These are phyloP conservation scores for Phytopythium delawarense DNA, from an alignment of 352 stramenopile genomes.

Conservation along the genomic window DNA sequence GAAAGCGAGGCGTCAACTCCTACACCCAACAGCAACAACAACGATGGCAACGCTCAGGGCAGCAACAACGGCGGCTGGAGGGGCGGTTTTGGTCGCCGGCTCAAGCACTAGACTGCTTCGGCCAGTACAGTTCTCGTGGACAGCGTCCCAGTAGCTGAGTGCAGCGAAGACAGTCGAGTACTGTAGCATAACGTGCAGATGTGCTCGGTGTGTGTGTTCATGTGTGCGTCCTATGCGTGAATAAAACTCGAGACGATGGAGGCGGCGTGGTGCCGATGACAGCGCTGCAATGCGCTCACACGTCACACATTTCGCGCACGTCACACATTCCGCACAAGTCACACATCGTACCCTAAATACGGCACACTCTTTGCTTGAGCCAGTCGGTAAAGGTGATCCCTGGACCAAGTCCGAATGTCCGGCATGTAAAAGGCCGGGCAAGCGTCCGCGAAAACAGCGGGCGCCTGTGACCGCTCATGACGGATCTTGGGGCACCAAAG, in stretches of 20 bases:
- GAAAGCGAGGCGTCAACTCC: background rate
- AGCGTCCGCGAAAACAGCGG: conserved; percentile 1
- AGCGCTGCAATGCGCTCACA: background rate
- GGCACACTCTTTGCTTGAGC: background rate
- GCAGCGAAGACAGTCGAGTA: no score
- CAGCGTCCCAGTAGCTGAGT: no score
- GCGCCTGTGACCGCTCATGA: background rate
- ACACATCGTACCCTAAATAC: background rate
- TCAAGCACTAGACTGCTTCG: background rate
- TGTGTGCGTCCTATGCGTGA: no score
- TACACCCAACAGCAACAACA: background rate
- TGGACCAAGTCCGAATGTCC: background rate
- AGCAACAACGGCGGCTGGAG: conserved; percentile 1
- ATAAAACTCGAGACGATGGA: no score
- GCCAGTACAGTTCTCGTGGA: background rate
- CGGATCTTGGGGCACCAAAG: background rate
- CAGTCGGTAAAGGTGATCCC: background rate
- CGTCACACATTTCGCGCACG: background rate
- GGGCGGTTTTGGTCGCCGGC: background rate
- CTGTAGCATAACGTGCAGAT: no score
- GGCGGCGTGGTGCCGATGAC: no score
- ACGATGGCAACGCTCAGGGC: background rate
- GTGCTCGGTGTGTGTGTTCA: no score
- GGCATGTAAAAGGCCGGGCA: conserved; percentile 2
- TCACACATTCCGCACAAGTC: background rate